A percentile compares a stretch with the other conserved stretches of the same genome.
Evolutionary conservation across 768 basidiomycete genomes (phyloP).

Genomic region (Mycena vulgaris): DNA sequence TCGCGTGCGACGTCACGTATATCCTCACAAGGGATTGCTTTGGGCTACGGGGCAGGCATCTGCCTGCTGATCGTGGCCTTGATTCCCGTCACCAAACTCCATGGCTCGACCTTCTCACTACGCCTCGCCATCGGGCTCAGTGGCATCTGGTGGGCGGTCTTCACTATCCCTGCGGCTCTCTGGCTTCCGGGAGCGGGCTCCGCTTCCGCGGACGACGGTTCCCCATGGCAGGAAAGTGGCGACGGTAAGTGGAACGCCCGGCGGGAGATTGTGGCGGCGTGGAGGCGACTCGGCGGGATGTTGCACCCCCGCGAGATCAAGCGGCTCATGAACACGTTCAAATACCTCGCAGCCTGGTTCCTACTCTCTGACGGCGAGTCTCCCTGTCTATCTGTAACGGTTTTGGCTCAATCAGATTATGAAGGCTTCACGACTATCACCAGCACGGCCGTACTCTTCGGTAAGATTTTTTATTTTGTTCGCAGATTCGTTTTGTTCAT

Average conservation of each 20-base stretch:
- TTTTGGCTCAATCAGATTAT: background rate
- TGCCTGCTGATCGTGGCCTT: slow-evolving; percentile 79
- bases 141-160: slow-evolving; percentile 91
- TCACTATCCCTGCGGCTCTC: slow-evolving; percentile 82
- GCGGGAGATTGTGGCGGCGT: slow-evolving; percentile 75
- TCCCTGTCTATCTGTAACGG: background rate
- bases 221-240: slow-evolving; percentile 34
- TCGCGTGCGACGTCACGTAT: slow-evolving; percentile 86
- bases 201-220: slow-evolving; percentile 14
- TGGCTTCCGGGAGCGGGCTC: slow-evolving; percentile 71
- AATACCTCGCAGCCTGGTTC: slow-evolving; percentile 95
- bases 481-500: too few species aligned
- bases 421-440: slow-evolving; percentile 93
- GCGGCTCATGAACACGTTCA: slow-evolving; percentile 86
- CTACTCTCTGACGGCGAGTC: slow-evolving; percentile 88
- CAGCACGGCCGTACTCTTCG: slow-evolving; percentile 92
- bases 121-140: slow-evolving; percentile 88
- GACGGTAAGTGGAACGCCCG: slow-evolving; percentile 40
- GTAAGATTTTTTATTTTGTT: slow-evolving; percentile 89
- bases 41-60: slow-evolving; percentile 91
- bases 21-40: slow-evolving; percentile 88
- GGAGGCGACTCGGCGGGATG: slow-evolving; percentile 84
- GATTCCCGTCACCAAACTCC: slow-evolving; percentile 81
- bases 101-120: slow-evolving; percentile 84
- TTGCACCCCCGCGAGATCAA: slow-evolving; percentile 80